Evolutionary conservation across 176 grass and related monocot genomes (phyloP).

Genomic region (Stipa capillata): DNA sequence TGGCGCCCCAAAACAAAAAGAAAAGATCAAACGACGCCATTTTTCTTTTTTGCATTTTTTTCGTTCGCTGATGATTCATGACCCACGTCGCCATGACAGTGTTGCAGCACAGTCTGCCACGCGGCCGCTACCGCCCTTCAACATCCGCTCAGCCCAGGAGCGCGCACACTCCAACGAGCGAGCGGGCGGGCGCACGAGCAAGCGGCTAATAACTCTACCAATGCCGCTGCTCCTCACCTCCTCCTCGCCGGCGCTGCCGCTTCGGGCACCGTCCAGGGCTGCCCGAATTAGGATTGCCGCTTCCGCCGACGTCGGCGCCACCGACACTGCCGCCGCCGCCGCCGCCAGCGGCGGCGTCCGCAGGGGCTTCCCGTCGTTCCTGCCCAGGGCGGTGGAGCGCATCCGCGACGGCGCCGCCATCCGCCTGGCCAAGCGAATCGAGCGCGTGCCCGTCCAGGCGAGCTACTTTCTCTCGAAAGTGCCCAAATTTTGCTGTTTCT

Average conservation of each 20-base stretch:
- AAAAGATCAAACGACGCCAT: too few relatives aligned
- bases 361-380: constrained; percentile 54
- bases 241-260: neutral
- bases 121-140: neutral
- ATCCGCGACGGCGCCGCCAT: constrained; percentile 47
- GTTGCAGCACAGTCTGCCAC: neutral
- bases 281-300: neutral
- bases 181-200: neutral
- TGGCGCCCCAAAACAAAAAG: too few relatives aligned
- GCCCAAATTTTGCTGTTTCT: neutral
- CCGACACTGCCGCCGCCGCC: too few relatives aligned
- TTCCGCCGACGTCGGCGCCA: neutral
- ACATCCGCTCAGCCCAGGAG: neutral
- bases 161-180: neutral
- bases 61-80: too few relatives aligned
- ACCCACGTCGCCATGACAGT: neutral
- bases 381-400: constrained; percentile 55
- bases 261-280: neutral
- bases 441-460: constrained; percentile 61
- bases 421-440: constrained; percentile 64
- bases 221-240: constrained; percentile 16
- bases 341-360: neutral
- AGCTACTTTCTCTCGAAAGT: neutral
- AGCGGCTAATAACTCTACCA: neutral
- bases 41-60: too few relatives aligned